Base-by-base conservation (phyloP, 345 rosid species). In the Heritiera littoralis region DNA sequence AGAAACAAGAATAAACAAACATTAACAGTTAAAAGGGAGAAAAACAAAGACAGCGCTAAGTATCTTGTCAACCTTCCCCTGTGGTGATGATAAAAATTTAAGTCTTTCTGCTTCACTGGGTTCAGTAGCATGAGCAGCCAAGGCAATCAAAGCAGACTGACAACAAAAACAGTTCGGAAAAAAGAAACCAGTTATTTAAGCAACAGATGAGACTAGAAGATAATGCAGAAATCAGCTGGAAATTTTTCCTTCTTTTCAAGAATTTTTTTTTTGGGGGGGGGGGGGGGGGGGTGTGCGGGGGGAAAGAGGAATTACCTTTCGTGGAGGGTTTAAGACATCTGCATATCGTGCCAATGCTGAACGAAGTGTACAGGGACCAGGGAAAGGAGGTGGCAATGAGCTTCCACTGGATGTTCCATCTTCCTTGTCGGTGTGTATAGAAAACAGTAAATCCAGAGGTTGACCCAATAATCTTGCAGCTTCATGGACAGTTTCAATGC, bases 51-150 rank as follows among this genome's bases (percentile, higher is more conserved):
- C 56, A 66, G 55, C 41, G 61, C 66, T 1, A 38, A 72, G 49
- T 60, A 74, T 78, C 66, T 64, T 35, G 56, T 61, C 65, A 81
- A 91, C 95, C 95, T 91, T 91, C 76, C 95, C 92, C 77, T 82
- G 86, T 48, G 93, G 88, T 68, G 95, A 91, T 45, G 95, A 85
- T 61, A 91, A 84, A 71, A 84, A 85, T 64, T 85, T 88, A 48
- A 91, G 88, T 80, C 81, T 81, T 54, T 91, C 89, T 41, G 90
- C 93, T 86, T 95, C 98, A 78, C 84, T 85, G 63, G 93, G 93
- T 82, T 95, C 98, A 78, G 90, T 86, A 68, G 98, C 97, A 88
- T 91, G 93, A 76, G 97, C 97, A 71, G 96, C 93, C 89, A 95
- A 85, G 58, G 99, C 98, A 82, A 91, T 74, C 87, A 95, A 79